A percentile compares a stretch with the other conserved stretches of the same genome.
Conservation (phyloP, 2,329 filamentous ascomycete genomes). For the Colletotrichum orbiculare region DNA sequence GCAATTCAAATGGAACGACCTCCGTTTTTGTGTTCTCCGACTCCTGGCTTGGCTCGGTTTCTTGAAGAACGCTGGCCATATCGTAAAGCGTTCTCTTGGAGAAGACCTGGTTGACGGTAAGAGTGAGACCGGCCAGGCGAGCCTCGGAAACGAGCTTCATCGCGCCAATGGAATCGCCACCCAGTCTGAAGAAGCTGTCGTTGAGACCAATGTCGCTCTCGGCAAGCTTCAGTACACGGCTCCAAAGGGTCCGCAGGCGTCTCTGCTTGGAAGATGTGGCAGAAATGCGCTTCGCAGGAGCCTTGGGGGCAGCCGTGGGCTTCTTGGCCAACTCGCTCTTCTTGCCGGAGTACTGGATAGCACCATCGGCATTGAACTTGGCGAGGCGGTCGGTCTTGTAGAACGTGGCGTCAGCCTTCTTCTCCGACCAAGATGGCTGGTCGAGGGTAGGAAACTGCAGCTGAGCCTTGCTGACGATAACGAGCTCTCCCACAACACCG, state of each 20-base stretch:
- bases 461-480: conserved; percentile 48
- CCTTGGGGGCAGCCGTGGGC: conserved; percentile 16
- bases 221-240: conserved; percentile 54
- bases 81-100: conserved; percentile 59
- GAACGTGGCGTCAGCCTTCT: conserved; percentile 42
- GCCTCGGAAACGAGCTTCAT: conserved; percentile 71
- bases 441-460: conserved; percentile 42
- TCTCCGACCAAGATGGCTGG: conserved; percentile 44
- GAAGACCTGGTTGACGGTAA: conserved; percentile 69
- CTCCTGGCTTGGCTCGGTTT: conserved; percentile 41
- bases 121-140: conserved; percentile 56
- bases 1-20: conserved; percentile 62
- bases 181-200: conserved; percentile 70
- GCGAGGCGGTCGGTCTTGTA: conserved; percentile 55
- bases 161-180: conserved; percentile 69
- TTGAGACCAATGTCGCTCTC: conserved; percentile 62
- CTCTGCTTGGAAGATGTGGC: conserved; percentile 55
- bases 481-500: conserved; percentile 57
- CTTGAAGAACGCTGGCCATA: conserved; percentile 62
- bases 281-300: conserved; percentile 47
- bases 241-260: conserved; percentile 60
- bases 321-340: conserved; percentile 32
- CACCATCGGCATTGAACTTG: conserved; percentile 47
- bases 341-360: conserved; percentile 45
- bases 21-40: conserved; percentile 33